A percentile compares a stretch with the other conserved stretches of the same genome.
Evolutionary conservation across 768 basidiomycete genomes (phyloP).

Genomic region (Leccinum fibrillosum): DNA sequence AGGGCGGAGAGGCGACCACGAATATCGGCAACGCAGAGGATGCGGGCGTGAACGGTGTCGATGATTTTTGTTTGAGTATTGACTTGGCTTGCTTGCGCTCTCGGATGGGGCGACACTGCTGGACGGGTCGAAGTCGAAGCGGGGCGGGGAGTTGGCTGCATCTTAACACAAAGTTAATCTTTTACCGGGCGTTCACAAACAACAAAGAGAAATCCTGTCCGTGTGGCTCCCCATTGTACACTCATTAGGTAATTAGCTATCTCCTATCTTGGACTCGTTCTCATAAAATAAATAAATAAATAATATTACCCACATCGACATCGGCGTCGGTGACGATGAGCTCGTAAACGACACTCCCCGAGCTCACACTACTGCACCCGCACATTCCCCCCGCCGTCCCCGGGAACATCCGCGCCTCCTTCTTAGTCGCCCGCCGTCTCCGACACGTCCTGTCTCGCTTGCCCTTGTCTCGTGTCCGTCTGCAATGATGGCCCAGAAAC

Average conservation of each 20-base stretch:
- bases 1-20: slow-evolving; percentile 83
- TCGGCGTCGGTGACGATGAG: slow-evolving; percentile 18
- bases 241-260: slow-evolving; percentile 29
- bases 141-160: slow-evolving; percentile 56
- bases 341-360: slow-evolving; percentile 21
- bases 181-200: slow-evolving; percentile 19
- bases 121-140: slow-evolving; percentile 60
- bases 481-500: slow-evolving; percentile 26
- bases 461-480: slow-evolving; percentile 3
- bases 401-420: not conserved
- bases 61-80: slow-evolving; percentile 80
- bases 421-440: not conserved
- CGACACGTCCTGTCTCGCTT: slow-evolving; percentile 3
- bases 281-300: slow-evolving; percentile 5
- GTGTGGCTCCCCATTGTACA: too few species aligned
- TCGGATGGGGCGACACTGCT: slow-evolving; percentile 53
- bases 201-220: slow-evolving; percentile 11
- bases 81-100: slow-evolving; percentile 42
- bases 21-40: slow-evolving; percentile 95
- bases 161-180: slow-evolving; percentile 27
- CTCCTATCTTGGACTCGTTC: slow-evolving; percentile 9
- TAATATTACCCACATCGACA: slow-evolving; percentile 10
- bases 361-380: slow-evolving; percentile 7
- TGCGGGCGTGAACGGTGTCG: slow-evolving; percentile 76
- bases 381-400: not conserved